phyloP scores from a whole-genome alignment of 768 basidiomycete species.

The Termitomyces eurrhizus region DNA sequence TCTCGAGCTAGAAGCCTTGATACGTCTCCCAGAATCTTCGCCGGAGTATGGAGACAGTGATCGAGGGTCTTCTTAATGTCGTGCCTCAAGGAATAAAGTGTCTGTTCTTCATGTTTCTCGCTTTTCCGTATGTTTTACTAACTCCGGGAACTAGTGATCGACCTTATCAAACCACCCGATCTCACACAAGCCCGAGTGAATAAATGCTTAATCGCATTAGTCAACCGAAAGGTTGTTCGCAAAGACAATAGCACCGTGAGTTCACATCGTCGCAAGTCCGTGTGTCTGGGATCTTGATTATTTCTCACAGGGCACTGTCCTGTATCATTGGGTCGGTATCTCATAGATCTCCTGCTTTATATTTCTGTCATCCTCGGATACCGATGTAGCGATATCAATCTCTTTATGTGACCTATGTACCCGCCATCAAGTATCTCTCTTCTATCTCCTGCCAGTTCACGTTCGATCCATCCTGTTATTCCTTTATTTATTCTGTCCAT shows the following conservation, averaged over 20 bases:
- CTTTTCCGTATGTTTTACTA: background rate
- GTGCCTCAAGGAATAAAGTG: constrained; percentile 58
- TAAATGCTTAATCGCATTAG: constrained; percentile 89
- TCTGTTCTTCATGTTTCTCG: constrained; percentile 25
- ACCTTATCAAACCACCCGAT: constrained; percentile 75
- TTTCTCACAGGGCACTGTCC: constrained; percentile 50
- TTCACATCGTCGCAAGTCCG: background rate
- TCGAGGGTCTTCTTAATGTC: constrained; percentile 70
- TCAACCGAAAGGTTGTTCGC: constrained; percentile 77
- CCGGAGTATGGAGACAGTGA: constrained; percentile 74
- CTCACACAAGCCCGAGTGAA: constrained; percentile 89
- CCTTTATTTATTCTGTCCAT: background rate
- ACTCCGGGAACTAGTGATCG: constrained; percentile 48
- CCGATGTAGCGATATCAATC: constrained; percentile 2
- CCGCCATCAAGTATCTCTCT: constrained; percentile 15
- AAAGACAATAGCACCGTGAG: constrained; percentile 68
- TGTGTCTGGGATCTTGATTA: background rate
- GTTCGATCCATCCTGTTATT: constrained; percentile 11
- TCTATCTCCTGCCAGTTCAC: constrained; percentile 9
- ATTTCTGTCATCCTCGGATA: background rate
- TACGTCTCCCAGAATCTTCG: constrained; percentile 54
- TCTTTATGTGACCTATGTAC: background rate
- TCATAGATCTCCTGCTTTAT: constrained; percentile 20
- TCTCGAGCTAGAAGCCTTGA: background rate
- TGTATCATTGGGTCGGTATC: constrained; percentile 70